These are phyloP conservation scores for Plectranthus barbatus DNA, from an alignment of 257 asterid species.

Conservation along the genomic window DNA sequence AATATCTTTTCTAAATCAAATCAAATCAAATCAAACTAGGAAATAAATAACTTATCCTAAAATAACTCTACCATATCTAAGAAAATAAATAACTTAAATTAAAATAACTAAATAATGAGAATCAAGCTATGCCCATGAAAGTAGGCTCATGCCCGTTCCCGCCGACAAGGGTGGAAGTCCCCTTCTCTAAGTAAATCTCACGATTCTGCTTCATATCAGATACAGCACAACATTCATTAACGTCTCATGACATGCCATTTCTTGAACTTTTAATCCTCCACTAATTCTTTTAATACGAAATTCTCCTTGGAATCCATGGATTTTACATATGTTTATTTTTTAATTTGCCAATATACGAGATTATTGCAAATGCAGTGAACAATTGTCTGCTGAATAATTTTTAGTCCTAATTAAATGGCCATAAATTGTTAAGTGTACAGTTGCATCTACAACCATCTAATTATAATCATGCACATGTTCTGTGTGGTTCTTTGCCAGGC, in stretches of 20 bases:
- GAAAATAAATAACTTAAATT: too few relatives aligned
- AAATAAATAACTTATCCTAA: too few relatives aligned
- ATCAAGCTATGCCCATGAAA: too few relatives aligned
- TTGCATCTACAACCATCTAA: neutral
- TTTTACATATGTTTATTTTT: neutral
- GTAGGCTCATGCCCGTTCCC: too few relatives aligned
- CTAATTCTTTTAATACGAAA: neutral
- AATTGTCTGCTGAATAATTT: neutral
- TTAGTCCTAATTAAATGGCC: neutral
- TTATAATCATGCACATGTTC: neutral
- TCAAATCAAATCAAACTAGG: too few relatives aligned
- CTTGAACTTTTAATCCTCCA: neutral
- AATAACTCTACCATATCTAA: too few relatives aligned
- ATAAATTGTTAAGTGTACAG: neutral
- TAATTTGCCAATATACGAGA: neutral
- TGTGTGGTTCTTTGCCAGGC: neutral
- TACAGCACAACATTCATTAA: neutral
- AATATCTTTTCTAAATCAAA: too few relatives aligned
- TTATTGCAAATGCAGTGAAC: neutral
- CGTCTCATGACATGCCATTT: neutral
- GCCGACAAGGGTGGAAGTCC: too few relatives aligned
- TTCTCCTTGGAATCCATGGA: neutral
- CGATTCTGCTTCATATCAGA: too few relatives aligned
- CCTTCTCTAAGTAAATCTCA: too few relatives aligned
- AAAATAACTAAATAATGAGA: too few relatives aligned